These are phyloP conservation scores for Monosporascus sp. DNA, from an alignment of 2,329 filamentous ascomycete genomes.

Conservation along the genomic window DNA sequence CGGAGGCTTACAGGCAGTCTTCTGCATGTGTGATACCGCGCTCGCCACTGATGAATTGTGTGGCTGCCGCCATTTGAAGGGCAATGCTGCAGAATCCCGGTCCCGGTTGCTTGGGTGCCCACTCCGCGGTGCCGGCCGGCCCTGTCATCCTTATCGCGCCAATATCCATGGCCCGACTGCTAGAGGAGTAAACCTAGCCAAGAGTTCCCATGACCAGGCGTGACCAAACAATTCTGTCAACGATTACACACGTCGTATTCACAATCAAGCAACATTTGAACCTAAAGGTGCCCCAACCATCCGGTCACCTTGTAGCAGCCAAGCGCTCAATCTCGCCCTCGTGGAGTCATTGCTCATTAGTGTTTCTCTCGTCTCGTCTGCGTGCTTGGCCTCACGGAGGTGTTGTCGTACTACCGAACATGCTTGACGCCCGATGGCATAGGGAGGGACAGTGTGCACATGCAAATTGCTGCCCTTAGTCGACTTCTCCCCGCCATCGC, in stretches of 20 bases:
- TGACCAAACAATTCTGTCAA: background rate
- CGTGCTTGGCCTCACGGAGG: background rate
- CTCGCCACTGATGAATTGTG: background rate
- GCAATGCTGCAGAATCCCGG: background rate
- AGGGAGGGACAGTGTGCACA: constrained; percentile 24
- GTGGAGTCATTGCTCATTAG: background rate
- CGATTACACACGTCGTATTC: background rate
- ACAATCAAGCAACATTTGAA: background rate
- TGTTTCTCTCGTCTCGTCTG: background rate
- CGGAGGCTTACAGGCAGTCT: background rate
- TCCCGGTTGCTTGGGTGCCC: background rate
- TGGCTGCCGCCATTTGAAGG: background rate
- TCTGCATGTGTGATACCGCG: background rate
- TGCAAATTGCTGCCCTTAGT: constrained; percentile 23
- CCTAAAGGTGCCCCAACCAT: background rate
- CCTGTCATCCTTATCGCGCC: background rate
- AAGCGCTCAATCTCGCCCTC: background rate
- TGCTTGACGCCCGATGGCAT: constrained; percentile 21
- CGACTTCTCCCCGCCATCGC: constrained; percentile 7
- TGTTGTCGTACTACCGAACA: constrained; percentile 19
- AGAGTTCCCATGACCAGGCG: background rate
- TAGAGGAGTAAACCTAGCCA: background rate
- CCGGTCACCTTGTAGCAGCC: background rate
- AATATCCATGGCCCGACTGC: background rate
- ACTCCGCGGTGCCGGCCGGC: background rate